These are phyloP conservation scores for Claviceps fusiformis DNA, from an alignment of 2,329 filamentous ascomycete genomes.

Conservation along the genomic window DNA sequence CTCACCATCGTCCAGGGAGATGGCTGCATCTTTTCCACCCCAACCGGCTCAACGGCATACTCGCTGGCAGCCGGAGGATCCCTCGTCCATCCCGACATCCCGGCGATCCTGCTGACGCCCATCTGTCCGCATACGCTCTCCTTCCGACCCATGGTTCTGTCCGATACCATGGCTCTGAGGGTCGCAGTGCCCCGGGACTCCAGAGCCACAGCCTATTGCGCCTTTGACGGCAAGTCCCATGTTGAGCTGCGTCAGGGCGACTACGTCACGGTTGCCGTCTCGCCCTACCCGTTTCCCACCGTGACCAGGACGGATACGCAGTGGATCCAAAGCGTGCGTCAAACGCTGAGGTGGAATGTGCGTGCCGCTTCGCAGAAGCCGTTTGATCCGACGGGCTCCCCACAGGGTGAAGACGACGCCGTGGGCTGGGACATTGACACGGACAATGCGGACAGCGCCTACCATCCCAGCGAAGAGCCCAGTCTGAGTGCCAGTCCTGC, in stretches of 20 bases:
- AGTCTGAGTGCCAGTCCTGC: conserved; percentile 54
- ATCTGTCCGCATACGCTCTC: conserved; percentile 96
- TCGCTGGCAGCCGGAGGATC: conserved; percentile 91
- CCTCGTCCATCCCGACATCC: conserved; percentile 91
- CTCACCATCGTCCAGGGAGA: conserved; percentile 94
- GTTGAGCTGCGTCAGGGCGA: conserved; percentile 88
- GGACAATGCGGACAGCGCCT: conserved; percentile 71
- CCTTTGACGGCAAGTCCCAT: conserved; percentile 93
- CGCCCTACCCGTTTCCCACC: conserved; percentile 93
- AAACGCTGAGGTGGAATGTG: conserved; percentile 90
- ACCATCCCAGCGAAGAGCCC: conserved; percentile 59
- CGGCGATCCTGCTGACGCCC: conserved; percentile 88
- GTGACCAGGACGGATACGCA: conserved; percentile 81
- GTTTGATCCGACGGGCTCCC: conserved; percentile 39
- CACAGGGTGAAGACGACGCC: conserved; percentile 37
- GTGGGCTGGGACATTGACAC: conserved; percentile 91
- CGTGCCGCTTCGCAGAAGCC: conserved; percentile 84
- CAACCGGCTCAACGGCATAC: conserved; percentile 89
- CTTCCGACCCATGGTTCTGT: conserved; percentile 95
- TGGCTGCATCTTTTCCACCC: conserved; percentile 94
- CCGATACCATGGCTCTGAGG: conserved; percentile 83
- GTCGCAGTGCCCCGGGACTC: conserved; percentile 75
- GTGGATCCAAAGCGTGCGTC: conserved; percentile 92
- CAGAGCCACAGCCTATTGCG: conserved; percentile 87
- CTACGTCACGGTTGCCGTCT: conserved; percentile 90